phyloP scores from a whole-genome alignment of 208 protist species.

The Angomonas desouzai region DNA sequence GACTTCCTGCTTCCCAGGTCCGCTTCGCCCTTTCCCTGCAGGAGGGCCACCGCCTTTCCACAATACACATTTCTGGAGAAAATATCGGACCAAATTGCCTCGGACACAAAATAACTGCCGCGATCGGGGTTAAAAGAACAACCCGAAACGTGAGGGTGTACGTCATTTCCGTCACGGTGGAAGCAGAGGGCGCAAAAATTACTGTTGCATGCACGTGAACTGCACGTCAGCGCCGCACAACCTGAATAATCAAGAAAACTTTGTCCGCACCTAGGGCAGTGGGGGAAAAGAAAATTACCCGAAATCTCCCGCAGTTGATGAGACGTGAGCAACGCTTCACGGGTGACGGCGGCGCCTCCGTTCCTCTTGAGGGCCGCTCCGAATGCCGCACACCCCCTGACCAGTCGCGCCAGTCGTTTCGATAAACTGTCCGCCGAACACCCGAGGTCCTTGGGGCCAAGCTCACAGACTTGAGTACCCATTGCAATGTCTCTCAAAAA shows the following conservation, averaged over 20 bases:
- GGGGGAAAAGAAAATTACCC: background rate
- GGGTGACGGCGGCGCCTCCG: background rate
- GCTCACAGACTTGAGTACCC: background rate
- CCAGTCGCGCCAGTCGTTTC: background rate
- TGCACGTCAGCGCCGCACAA: background rate
- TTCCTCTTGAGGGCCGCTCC: background rate
- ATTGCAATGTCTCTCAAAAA: background rate
- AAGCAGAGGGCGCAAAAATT: constrained; percentile 2
- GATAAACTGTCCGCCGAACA: background rate
- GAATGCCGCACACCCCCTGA: background rate
- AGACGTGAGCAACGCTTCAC: background rate
- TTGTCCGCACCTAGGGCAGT: background rate
- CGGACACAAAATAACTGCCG: background rate
- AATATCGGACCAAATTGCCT: background rate
- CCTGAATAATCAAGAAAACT: background rate
- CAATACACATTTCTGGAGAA: background rate
- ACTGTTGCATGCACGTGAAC: background rate
- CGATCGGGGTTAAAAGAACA: background rate
- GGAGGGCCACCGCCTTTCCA: background rate
- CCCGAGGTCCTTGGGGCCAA: background rate
- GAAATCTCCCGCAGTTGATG: background rate
- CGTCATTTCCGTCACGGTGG: background rate
- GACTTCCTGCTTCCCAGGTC: background rate
- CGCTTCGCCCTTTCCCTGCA: background rate
- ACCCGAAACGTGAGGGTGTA: background rate